Evolutionary conservation across 2,329 filamentous ascomycete species (phyloP), one percentile per base, ranked within the genome.

Genomic region (Pyrenophora graminea): DNA sequence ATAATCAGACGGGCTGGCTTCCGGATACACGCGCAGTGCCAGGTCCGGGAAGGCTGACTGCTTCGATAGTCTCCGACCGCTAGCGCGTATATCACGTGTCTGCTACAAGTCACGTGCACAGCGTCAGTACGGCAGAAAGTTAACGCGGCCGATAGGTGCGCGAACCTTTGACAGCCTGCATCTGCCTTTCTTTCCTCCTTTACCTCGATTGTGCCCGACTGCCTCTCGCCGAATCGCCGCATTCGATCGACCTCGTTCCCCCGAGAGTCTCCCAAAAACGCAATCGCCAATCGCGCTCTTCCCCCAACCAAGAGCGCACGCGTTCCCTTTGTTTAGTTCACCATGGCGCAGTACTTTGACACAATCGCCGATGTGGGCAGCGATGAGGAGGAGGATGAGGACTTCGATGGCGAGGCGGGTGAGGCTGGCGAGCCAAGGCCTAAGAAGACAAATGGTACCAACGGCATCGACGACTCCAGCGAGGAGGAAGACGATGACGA

Each of bases 351-450:
- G 71, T 79, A 97, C 69, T 87, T 99, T 67, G 87, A 93, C 63
- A 86, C 86, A 59, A 87, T 91, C 77, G 94, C 93, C 63, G 86
- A 95, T 74, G 79, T 97, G 53, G 92, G 92, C 69, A 86, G 86
- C 61, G 63, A 66, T 52, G 63, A 66, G 48, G 72, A 74, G 45
- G 72, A 74, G 30, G 72, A 74, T 48, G 71, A 72, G 49, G 69
- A 72, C 46, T 72, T 69, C 45, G 70, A 73, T 55, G 66, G 59
- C 43, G 52, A 55, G n/a, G 40, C 49, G 10, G 48, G 32, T 17
- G 63, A 65, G 39, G 54, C 53, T 34, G 66, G 58, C 49, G 63
- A 59, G 32, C 13, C 27, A 13, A 62, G 57, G 31, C 58, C 59
- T 27, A 61, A 57, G 45, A 68, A 66, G 50, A 51, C 57, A 30